Percentiles rank a stretch among this genome's conserved stretches.
These are phyloP conservation scores for Aspergillus ostianus DNA, from an alignment of 495 filamentous ascomycete genomes.

Conservation along the genomic window DNA sequence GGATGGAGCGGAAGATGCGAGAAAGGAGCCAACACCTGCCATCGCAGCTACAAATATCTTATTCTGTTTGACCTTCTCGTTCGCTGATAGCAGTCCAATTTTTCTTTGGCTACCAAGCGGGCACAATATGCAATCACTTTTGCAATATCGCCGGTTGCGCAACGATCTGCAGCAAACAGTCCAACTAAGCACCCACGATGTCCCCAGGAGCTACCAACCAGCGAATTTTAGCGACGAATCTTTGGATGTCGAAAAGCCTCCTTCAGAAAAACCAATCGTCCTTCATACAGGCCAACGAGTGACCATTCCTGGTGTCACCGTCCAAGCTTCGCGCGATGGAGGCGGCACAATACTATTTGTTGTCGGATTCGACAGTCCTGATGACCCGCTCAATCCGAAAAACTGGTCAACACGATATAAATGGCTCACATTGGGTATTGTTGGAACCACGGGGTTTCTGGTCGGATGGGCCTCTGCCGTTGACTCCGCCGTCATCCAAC, in stretches of 20 bases:
- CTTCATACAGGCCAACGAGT: constrained; percentile 1
- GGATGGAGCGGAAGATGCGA: constrained; percentile 7
- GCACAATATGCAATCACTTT: constrained; percentile 1
- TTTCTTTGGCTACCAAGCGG: too few relatives aligned
- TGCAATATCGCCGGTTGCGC: constrained; percentile 1
- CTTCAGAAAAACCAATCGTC: not conserved
- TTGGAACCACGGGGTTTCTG: constrained; percentile 5
- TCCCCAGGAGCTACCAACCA: not conserved
- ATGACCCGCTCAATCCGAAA: constrained; percentile 1
- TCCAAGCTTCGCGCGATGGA: not conserved
- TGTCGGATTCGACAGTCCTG: constrained; percentile 3
- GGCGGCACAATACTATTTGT: not conserved
- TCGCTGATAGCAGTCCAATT: not conserved
- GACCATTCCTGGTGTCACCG: not conserved
- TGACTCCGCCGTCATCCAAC: constrained; percentile 5
- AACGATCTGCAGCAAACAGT: not conserved
- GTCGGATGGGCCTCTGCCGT: constrained; percentile 9
- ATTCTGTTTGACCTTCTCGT: too few relatives aligned
- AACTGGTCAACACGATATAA: constrained; percentile 3
- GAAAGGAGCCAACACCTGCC: too few relatives aligned
- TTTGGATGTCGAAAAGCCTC: not conserved
- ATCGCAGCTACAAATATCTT: too few relatives aligned
- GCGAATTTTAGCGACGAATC: not conserved
- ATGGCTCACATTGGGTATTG: constrained; percentile 6
- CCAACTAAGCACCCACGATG: not conserved